Evolutionary conservation across 73 alveolate species (phyloP), one percentile per base, ranked within the genome.

Genomic region (Paramecium sexaurelia): DNA sequence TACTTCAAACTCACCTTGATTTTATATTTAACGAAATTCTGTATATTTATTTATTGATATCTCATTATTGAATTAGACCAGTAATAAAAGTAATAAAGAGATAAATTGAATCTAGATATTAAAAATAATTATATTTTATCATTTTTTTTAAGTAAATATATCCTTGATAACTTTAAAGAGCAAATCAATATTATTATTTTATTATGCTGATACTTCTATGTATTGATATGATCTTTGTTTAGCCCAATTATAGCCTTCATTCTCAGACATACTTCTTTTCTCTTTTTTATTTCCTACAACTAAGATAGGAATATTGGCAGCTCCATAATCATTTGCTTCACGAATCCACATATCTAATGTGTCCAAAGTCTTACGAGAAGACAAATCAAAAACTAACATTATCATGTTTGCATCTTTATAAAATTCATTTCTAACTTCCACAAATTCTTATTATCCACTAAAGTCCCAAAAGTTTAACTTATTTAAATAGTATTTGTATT

Each of bases 361-460:
- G 37, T 92, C 96, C 55, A 95, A 92, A 24, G 92, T 68, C 41
- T 91, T 92, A 43, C 85, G 90, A 26, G n/a, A 55, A 2, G 95
- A 37, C 9, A 93, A 93, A 84, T 95, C 97, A 55, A 82, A 95
- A 1, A 92, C 94, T 61, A 95, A 56, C 57, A 95, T 26, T 26
- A 95, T 73, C 35, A 93, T 89, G 36, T 85, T 26, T 0, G 95
- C 93, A 35, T 95, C 97, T 71, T 92, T 89, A 75, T 95, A 95
- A 82, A 95, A 95, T 57, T 95, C 97, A 89, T 95, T 92, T 55
- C 97, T 56, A 40, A 95, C 96, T 57, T 95, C 97, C 4, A 89
- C 84, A 87, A 92, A 95, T 45, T 86, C 85, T 15, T 69, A 92
- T 41, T 92, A 85, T 13, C 97, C 97, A 66, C 94, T 71, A 19